Evolutionary conservation across 208 protist species (phyloP).

Genomic region (Crithidia mellificae): DNA sequence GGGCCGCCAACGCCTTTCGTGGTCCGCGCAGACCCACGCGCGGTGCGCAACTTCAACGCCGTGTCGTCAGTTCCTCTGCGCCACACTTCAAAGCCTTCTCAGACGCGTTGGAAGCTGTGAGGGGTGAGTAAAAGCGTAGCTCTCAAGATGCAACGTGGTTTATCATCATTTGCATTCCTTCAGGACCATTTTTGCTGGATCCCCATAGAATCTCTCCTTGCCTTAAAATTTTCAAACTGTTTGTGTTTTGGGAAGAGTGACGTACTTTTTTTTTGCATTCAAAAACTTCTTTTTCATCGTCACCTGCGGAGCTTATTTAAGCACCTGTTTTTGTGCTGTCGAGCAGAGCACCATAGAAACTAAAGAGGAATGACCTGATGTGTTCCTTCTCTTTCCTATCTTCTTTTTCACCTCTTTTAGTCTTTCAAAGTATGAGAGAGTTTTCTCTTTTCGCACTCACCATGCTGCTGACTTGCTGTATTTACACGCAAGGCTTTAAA

Average conservation of each 20-base stretch:
- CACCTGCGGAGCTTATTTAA: neutral
- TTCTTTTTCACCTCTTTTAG: neutral
- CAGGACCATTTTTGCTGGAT: neutral
- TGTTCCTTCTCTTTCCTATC: neutral
- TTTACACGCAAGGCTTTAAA: no score
- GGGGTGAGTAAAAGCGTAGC: no score
- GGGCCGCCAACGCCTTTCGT: conserved; percentile 61
- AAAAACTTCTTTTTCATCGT: neutral
- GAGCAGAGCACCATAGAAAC: neutral
- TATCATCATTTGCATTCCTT: no score
- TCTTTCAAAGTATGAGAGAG: neutral
- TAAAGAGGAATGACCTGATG: no score
- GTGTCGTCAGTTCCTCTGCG: conserved; percentile 7
- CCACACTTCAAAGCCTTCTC: conserved; percentile 9
- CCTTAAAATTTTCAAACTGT: neutral
- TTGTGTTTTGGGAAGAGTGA: no score
- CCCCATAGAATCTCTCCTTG: neutral
- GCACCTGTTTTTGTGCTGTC: neutral
- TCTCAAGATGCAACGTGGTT: no score
- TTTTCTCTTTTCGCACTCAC: neutral
- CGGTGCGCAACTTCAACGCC: conserved; percentile 21
- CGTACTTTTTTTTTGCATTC: no score
- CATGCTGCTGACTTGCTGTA: neutral
- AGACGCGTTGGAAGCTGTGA: conserved; percentile 25
- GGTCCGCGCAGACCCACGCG: conserved; percentile 50